Percentiles rank a stretch among this genome's conserved stretches.
These are phyloP conservation scores for Colletotrichum incanum DNA, from an alignment of 2,329 filamentous ascomycete species.

Conservation along the genomic window DNA sequence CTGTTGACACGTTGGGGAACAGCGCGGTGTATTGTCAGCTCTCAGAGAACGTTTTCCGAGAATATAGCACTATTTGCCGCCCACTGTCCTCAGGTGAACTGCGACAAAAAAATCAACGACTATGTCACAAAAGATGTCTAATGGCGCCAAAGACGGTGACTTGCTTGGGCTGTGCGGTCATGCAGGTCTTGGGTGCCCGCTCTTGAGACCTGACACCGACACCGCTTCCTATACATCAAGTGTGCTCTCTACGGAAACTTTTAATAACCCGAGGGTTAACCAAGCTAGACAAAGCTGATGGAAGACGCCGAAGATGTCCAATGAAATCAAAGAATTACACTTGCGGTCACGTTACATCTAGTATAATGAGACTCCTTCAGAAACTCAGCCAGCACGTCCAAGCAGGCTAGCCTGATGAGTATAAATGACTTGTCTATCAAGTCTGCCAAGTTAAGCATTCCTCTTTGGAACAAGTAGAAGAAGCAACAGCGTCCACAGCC, in stretches of 20 bases:
- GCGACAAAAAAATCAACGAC: neutral
- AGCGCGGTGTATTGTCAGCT: neutral
- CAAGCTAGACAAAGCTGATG: neutral
- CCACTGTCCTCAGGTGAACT: neutral
- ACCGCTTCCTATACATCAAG: neutral
- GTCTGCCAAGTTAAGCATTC: neutral
- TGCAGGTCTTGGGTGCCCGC: neutral
- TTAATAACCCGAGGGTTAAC: neutral
- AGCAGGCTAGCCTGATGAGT: neutral
- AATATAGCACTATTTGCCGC: neutral
- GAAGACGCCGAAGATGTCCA: neutral
- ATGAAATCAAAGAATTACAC: neutral
- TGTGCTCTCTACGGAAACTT: neutral
- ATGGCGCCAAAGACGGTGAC: neutral
- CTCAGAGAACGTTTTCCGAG: neutral
- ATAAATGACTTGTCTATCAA: neutral
- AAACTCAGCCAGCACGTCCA: neutral
- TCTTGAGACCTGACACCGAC: neutral
- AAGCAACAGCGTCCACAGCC: too few species aligned
- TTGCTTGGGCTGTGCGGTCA: neutral
- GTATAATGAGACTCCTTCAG: neutral
- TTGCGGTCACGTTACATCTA: neutral
- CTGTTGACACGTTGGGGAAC: neutral
- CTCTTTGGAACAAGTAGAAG: too few species aligned
- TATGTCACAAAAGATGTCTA: neutral